phyloP scores from a whole-genome alignment of 1,139 yeast genomes.

The Blastobotrys raffinosifermentans region DNA sequence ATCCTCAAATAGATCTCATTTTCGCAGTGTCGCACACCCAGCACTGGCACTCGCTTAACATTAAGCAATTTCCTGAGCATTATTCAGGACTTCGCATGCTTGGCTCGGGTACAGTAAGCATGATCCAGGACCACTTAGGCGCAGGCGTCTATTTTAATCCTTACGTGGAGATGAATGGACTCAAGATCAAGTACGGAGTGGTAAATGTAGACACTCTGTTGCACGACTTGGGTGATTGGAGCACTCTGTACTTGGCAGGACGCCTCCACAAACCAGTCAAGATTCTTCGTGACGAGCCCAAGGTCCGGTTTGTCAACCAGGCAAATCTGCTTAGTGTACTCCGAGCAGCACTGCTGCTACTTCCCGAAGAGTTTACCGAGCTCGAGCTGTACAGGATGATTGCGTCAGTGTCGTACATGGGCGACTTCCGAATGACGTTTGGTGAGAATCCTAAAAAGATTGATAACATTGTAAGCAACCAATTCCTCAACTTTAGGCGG shows the following conservation, averaged over 20 bases:
- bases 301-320: conserved; percentile 62
- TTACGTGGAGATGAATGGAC: conserved; percentile 58
- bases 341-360: conserved; percentile 58
- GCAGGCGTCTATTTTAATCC: conserved; percentile 96
- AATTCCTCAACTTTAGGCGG: conserved; percentile 57
- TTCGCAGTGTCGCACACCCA: conserved; percentile 70
- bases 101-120: conserved; percentile 56
- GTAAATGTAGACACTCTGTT: conserved; percentile 56
- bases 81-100: conserved; percentile 62
- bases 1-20: conserved; percentile 81
- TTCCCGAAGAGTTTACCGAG: conserved; percentile 53
- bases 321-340: conserved; percentile 75
- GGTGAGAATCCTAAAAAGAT: conserved; percentile 93
- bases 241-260: conserved; percentile 82
- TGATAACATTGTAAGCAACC: conserved; percentile 74
- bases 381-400: conserved; percentile 66
- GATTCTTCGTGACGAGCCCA: conserved; percentile 56
- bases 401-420: conserved; percentile 77
- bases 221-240: conserved; percentile 75
- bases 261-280: conserved; percentile 92
- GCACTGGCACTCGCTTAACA: conserved; percentile 70
- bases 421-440: conserved; percentile 80
- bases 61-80: conserved; percentile 61
- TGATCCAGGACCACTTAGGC: conserved; percentile 59
- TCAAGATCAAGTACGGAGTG: conserved; percentile 79